These are phyloP conservation scores for Bruguiera hainesii DNA, from an alignment of 441 rosid genomes.

Conservation along the genomic window DNA sequence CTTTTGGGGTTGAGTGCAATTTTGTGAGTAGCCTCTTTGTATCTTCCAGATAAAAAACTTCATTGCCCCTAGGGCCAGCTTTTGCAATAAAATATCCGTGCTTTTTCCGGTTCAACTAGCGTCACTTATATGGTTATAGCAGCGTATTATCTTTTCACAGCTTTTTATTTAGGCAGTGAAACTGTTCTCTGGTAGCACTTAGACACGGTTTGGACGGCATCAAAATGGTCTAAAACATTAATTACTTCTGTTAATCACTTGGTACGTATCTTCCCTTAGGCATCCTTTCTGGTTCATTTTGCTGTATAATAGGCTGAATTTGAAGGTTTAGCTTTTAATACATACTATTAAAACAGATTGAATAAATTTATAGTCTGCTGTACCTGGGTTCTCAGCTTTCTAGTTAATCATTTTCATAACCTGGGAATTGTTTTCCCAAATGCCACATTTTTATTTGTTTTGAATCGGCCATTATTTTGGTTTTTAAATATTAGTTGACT, in stretches of 20 bases:
- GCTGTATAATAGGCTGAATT: too few species aligned
- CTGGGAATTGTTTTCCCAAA: too few species aligned
- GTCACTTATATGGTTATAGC: conserved; percentile 11
- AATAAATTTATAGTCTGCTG: too few species aligned
- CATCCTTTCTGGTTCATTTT: background rate
- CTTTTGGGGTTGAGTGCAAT: conserved; percentile 31
- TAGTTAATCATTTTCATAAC: too few species aligned
- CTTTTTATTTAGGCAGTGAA: background rate
- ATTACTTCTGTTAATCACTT: background rate
- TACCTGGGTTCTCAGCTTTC: too few species aligned
- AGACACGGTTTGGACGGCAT: background rate
- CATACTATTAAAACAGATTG: too few species aligned
- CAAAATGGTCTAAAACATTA: background rate
- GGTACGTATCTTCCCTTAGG: background rate
- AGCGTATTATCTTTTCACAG: conserved; percentile 27
- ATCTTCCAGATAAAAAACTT: conserved; percentile 9
- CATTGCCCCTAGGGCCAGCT: conserved; percentile 16
- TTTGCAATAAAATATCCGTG: conserved; percentile 25
- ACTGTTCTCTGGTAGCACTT: conserved; percentile 2
- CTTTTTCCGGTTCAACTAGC: conserved; percentile 17
- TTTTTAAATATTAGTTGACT: background rate
- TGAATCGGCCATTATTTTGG: background rate
- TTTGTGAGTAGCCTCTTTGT: conserved; percentile 15
- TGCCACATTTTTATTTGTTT: too few species aligned
- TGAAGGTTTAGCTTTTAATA: too few species aligned